Evolutionary conservation across 495 filamentous ascomycete genomes (phyloP), one percentile per base, ranked within the genome.

Genomic region (Talaromyces thailandensis): DNA sequence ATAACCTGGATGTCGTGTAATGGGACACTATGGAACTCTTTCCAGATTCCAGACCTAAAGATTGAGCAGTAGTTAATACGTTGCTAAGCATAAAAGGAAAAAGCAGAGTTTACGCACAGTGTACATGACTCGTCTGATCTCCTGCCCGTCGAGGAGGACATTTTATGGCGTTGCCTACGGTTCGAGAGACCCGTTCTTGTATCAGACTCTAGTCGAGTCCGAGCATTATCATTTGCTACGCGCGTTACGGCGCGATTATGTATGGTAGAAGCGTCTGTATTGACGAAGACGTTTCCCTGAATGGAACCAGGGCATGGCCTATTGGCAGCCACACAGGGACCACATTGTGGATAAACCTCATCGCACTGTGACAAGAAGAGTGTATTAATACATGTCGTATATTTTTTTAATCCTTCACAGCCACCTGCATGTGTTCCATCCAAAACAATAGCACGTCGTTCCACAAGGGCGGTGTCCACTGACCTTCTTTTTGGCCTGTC

Each of bases 21-120:
- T 6, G 57, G 57, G 9, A 59, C 57, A 8, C 57, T 59, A 40
- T 59, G 57, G 6, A 59, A 43, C 6, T 59, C 57, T 14, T 59
- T 59, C 16, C 37, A 25, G 7, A 25, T 11, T 3, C 31, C 18
- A 24, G 24, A 24, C 6, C 57, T 59, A 23, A 25, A 53, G 8
- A 4, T 25, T 1, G 14, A 26, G 21, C 9, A 40, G 16, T n/a
- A 26, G 35, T 4, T 24, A 18, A 43, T 26, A 25, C 37, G 7
- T 31, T 12, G 2, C 31, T n/a, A 31, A 29, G 25, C 8, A n/a
- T 12, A 18, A 11, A 21, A 7, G 37, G 21, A 6, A 31, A 18
- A 24, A 58, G 23, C 32, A 32, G 23, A 35, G 11, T 3, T 58
- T 25, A 58, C 56, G 18, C 28, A 58, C 56, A 35, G 32, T 23